Conservation (phyloP, 2,329 filamentous ascomycete species). For the Colletotrichum nymphaeae region DNA sequence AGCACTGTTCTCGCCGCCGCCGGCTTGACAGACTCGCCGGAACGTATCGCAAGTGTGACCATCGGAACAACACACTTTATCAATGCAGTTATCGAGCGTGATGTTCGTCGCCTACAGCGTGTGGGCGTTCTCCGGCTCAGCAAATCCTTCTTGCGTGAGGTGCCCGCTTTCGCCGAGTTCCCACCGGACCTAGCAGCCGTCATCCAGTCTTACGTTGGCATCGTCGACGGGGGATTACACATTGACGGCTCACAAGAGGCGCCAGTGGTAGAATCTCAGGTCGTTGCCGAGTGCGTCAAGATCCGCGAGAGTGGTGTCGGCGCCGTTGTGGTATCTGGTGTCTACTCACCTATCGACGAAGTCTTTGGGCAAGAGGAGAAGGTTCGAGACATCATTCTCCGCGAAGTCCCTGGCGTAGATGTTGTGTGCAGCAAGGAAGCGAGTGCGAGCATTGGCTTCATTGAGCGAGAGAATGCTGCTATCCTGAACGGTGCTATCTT, state of each 20-base stretch:
- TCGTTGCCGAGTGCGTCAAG: conserved; percentile 47
- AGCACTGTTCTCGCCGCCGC: conserved; percentile 53
- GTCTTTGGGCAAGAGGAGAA: conserved; percentile 58
- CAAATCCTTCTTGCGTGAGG: conserved; percentile 63
- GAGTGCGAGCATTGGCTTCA: conserved; percentile 61
- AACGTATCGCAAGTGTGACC: conserved; percentile 58
- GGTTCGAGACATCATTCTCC: conserved; percentile 54
- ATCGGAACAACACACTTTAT: conserved; percentile 70
- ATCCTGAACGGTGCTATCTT: conserved; percentile 74
- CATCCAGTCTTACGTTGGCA: conserved; percentile 56
- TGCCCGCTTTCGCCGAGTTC: conserved; percentile 64
- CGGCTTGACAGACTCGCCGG: conserved; percentile 42
- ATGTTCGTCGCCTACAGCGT: conserved; percentile 56
- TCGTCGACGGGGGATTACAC: conserved; percentile 63
- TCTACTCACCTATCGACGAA: conserved; percentile 66
- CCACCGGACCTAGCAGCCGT: conserved; percentile 59
- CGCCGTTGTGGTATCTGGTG: conserved; percentile 59
- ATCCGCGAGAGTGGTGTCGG: conserved; percentile 56
- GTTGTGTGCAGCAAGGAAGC: conserved; percentile 64
- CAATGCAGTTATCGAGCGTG: conserved; percentile 67
- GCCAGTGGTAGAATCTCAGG: conserved; percentile 45
- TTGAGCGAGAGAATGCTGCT: conserved; percentile 73
- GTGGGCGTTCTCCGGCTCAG: conserved; percentile 67
- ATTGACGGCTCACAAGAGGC: conserved; percentile 61
- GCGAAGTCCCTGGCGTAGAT: conserved; percentile 53